Conservation (phyloP, 768 basidiomycete genomes). For the Naematelia aurantialba region DNA sequence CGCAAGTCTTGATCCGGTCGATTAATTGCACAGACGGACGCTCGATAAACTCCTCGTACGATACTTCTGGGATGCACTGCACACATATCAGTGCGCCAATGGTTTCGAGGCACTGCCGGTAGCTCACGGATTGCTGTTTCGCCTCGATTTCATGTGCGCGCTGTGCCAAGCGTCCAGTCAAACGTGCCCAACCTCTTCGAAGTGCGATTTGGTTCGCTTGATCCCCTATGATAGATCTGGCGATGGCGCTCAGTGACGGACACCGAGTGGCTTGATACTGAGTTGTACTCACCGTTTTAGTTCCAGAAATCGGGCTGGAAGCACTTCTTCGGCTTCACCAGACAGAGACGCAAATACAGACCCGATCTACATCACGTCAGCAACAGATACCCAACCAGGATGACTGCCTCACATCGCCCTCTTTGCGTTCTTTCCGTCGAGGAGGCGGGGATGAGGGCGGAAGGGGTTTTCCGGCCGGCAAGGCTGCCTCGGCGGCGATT, state of each 20-base stretch:
- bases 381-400: not conserved
- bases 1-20: slow-evolving; percentile 56
- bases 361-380: slow-evolving; percentile 51
- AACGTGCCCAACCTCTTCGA: slow-evolving; percentile 25
- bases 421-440: slow-evolving; percentile 12
- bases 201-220: slow-evolving; percentile 29
- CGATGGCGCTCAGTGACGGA: not conserved
- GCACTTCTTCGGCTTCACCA: slow-evolving; percentile 50
- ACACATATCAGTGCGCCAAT: not conserved
- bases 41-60: slow-evolving; percentile 38
- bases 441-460: not conserved
- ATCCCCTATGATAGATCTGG: slow-evolving; percentile 30
- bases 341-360: slow-evolving; percentile 56
- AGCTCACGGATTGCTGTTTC: slow-evolving; percentile 55
- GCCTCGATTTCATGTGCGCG: slow-evolving; percentile 56
- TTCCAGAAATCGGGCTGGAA: slow-evolving; percentile 60
- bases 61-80: slow-evolving; percentile 54
- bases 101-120: too few relatives aligned
- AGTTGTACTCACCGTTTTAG: slow-evolving; percentile 59
- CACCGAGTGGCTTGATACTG: too few relatives aligned
- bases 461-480: not conserved
- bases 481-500: too few relatives aligned
- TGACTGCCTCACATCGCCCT: slow-evolving; percentile 25
- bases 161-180: slow-evolving; percentile 21
- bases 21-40: slow-evolving; percentile 7